Evolutionary conservation across 192 early-diverging fungal species (phyloP), one percentile per base, ranked within the genome.

Genomic region (Gamsiella multidivaricata): DNA sequence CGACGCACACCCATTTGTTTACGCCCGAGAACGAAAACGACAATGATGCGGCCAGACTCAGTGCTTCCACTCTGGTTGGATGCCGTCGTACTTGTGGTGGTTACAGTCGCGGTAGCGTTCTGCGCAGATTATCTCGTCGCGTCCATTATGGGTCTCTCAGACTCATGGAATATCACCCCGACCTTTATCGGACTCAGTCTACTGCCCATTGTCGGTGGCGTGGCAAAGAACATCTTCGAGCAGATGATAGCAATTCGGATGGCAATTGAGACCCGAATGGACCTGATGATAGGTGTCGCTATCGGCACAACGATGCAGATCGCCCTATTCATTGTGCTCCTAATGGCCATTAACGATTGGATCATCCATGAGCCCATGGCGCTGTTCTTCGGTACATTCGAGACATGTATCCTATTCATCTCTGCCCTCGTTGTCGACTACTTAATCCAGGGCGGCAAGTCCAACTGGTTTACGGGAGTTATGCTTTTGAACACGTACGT

Each of bases 221-320:
- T 93, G 4, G 93, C 94, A 18, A n/a, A n/a, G n/a, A n/a, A n/a
- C n/a, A n/a, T n/a, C n/a, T n/a, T n/a, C n/a, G 91, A 93, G 83
- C 94, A 97, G 71, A 88, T 94, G 29, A 95, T 92, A 0, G 94
- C 94, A 23, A 84, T 95, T 23, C 88, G 87, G 1, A 89, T 88
- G 14, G 92, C 95, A 2, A 87, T 93, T 54, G 89, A 91, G 70
- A 90, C 95, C 85, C 96, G 96, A 82, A 96, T 95, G 95, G 93
- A 97, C 69, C 71, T 98, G 42, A 91, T 93, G 0, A 87, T 98
- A 57, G 88, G 92, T 52, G 91, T 97, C 22, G 95, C 96, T 25
- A 83, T 97, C 7, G 97, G 96, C 18, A 93, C 91, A 6, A 92
- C 91, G 41, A 90, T 95, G 84, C 97, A 98, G 80, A 97, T 98